These are phyloP conservation scores for Collybia sp. DNA, from an alignment of 768 basidiomycete genomes.

Conservation along the genomic window DNA sequence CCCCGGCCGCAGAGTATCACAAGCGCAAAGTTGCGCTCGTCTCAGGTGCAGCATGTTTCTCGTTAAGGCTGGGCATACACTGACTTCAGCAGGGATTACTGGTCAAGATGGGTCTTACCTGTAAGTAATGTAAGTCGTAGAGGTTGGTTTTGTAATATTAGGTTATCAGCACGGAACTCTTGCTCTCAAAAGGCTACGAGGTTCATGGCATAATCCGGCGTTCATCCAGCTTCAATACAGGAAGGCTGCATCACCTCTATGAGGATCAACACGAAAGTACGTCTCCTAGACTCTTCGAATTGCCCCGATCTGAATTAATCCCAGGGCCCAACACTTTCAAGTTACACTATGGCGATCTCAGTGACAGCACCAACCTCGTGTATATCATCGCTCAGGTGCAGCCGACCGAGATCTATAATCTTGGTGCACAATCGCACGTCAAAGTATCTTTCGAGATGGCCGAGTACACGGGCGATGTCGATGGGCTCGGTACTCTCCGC, in stretches of 20 bases:
- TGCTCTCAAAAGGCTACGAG: conserved; percentile 84
- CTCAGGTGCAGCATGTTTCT: conserved; percentile 49
- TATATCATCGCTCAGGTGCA: conserved; percentile 94
- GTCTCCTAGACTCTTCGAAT: conserved; percentile 18
- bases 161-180: conserved; percentile 65
- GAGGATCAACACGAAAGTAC: conserved; percentile 88
- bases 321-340: conserved; percentile 43
- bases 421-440: conserved; percentile 97
- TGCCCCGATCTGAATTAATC: conserved; percentile 2
- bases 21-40: conserved; percentile 93
- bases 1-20: conserved; percentile 76
- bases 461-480: conserved; percentile 97
- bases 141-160: neutral
- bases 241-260: conserved; percentile 90
- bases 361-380: conserved; percentile 95
- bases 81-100: conserved; percentile 66
- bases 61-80: conserved; percentile 4
- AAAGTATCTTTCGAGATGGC: conserved; percentile 99
- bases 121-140: conserved; percentile 35
- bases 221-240: conserved; percentile 97
- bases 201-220: conserved; percentile 96
- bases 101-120: conserved; percentile 97
- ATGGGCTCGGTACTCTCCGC: conserved; percentile 91
- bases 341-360: conserved; percentile 88
- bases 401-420: conserved; percentile 96